Base-by-base conservation (phyloP, 2,329 filamentous ascomycete genomes). In the Juglanconis oblonga region DNA sequence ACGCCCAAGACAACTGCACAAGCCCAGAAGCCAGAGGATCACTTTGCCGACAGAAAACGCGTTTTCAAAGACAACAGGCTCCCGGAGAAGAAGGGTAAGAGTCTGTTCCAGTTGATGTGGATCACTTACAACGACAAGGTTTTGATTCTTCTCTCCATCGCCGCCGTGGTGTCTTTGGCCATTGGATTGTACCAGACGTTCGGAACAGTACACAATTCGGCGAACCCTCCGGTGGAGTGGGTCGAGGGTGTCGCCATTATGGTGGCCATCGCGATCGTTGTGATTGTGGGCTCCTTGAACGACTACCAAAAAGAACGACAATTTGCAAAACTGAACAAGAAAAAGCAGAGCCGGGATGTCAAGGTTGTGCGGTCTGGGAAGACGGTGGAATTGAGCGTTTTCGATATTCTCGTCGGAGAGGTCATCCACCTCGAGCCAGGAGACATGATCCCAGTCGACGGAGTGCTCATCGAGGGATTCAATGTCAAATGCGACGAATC, bases 61-160 rank as follows among this genome's bases (percentile, higher is more conserved):
- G 83, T 92, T 35, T 92, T 84, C 70, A 81, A 79, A 66, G 87
- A 91, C 72, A 93, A 93, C 69, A 79, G 85, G 48, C 76, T 93
- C 40, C 90, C 90, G 0, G 87, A 85, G 67, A 88, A 88, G 72
- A 91, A 92, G 75, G 83, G 87, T 49, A 92, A 92, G 76, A 88
- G 79, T 64, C 80, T 92, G 45, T 77, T 90, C 49, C 78, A 90
- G 69, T 78, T 93, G 47, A 89, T 91, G 74, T 92, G 89, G 89
- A 89, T 92, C 67, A 91, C 90, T 0, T 91, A 91, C 72, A 91
- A 92, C 74, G 90, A 93, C 79, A 93, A 92, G 71, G 87, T 93
- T 3, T 77, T 92, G 50, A 89, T 91, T 61, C 77, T 92, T 5
- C 78, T 92, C 57, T 89, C 87, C 0, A 77, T 83, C 52, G 90